These are phyloP conservation scores for Axilococcus clingmanii DNA, from an alignment of 139 green algal species.

Conservation along the genomic window DNA sequence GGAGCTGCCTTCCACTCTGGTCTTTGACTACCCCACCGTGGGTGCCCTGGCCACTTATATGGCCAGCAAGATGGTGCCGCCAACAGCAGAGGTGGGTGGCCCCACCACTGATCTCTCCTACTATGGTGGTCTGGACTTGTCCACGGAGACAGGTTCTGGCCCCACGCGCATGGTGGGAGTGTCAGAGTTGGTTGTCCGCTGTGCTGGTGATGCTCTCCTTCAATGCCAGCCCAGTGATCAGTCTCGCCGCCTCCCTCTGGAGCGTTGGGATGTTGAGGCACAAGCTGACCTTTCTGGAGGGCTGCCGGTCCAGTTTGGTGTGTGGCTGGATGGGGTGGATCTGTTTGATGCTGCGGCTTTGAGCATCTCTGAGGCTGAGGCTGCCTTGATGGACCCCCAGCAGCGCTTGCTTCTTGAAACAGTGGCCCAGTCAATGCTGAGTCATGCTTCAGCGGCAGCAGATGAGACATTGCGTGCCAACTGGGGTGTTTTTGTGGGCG, in stretches of 20 bases:
- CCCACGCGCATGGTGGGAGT: constrained; percentile 14
- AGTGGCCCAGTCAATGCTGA: constrained; percentile 27
- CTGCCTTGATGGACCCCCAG: constrained; percentile 74
- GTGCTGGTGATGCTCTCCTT: constrained; percentile 3
- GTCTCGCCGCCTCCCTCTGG: constrained; percentile 10
- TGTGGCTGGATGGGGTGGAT: constrained; percentile 35
- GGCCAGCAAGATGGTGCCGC: background rate
- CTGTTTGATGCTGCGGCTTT: constrained; percentile 66
- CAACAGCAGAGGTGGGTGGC: too few relatives aligned
- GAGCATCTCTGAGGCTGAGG: constrained; percentile 54
- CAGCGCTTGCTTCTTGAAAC: constrained; percentile 74
- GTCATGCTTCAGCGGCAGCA: too few relatives aligned
- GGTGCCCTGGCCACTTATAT: constrained; percentile 25
- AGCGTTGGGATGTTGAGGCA: constrained; percentile 21
- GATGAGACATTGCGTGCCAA: constrained; percentile 11
- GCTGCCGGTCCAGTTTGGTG: constrained; percentile 33
- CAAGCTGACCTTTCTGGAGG: constrained; percentile 12
- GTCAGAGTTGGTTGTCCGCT: constrained; percentile 1
- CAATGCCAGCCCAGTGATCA: constrained; percentile 7
- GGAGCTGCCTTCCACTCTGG: constrained; percentile 60
- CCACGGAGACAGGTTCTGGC: too few relatives aligned
- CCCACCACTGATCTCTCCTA: too few relatives aligned
- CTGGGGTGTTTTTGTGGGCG: constrained; percentile 34
- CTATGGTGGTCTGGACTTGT: too few relatives aligned
- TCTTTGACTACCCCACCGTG: constrained; percentile 81